Evolutionary conservation across 2,329 filamentous ascomycete species (phyloP), one percentile per base, ranked within the genome.

Genomic region (Plenodomus biglobosus): DNA sequence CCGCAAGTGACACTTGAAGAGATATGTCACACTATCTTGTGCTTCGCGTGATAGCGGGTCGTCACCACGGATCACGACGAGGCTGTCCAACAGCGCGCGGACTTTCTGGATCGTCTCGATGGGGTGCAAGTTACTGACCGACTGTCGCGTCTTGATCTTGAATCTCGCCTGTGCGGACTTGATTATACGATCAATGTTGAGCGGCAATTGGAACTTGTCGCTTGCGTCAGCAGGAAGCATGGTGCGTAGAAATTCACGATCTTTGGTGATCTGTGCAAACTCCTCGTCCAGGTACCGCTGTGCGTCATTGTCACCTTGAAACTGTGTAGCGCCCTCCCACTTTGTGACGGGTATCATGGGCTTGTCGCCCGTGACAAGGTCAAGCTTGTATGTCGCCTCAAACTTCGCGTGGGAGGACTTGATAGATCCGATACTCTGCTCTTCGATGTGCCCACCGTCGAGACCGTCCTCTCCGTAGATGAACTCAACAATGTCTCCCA

Each of bases 391-490:
- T 43, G 87, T 86, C 55, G 86, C 81, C 62, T 89, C 85, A 64
- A 99, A 96, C 38, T 86, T 83, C 38, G 80, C 78, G 61, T 90
- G 80, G 1, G 90, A 90, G 72, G 90, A 85, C 57, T 85, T 87
- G 70, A 97, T 88, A 67, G 89, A 86, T 62, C 96, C 90, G 56
- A 99, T 84, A 45, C 84, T 84, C 73, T 99, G 95, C 64, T 91
- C 90, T 76, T 99, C 94, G 48, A 99, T 97, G 71, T 87, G 84
- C 57, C 88, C 88, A 66, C 89, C 95, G 72, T 99, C 95, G 7
- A 97, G 81, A 66, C 94, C 95, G 73, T 99, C 95, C 71, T 99
- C 94, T 67, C 94, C 94, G 60, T 99, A 99, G 52, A 96, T 81
- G 76, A 99, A 99, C 68, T 99, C 92, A 45, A 99, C 86, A 55